These are phyloP conservation scores for Guillardia theta DNA, from an alignment of 78 protist species.

Conservation along the genomic window DNA sequence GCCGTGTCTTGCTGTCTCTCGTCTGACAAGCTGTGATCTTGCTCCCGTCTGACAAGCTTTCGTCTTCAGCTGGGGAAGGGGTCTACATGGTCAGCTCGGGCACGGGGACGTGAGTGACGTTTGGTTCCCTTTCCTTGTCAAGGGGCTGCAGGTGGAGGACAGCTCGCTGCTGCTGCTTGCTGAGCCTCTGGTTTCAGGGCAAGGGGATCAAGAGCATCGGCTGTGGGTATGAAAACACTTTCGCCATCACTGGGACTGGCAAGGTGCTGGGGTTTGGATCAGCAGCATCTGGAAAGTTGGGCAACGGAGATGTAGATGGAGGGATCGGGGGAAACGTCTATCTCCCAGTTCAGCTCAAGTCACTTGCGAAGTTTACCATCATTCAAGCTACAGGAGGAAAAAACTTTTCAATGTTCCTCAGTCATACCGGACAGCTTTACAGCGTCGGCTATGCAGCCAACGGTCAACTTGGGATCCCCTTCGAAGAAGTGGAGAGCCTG, in stretches of 20 bases:
- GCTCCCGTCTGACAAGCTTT: background rate
- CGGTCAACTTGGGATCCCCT: background rate
- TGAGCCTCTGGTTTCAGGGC: background rate
- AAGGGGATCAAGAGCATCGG: background rate
- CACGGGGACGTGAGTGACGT: background rate
- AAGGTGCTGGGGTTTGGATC: background rate
- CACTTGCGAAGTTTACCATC: background rate
- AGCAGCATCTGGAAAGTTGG: background rate
- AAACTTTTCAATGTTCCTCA: background rate
- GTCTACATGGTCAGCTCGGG: background rate
- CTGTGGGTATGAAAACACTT: background rate
- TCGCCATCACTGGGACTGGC: conserved; percentile 3
- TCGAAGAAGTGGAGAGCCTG: background rate
- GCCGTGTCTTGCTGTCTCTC: background rate
- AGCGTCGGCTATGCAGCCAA: background rate
- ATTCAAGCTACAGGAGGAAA: background rate
- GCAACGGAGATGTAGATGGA: background rate
- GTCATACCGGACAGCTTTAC: background rate
- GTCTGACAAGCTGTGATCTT: background rate
- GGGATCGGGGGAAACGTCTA: background rate
- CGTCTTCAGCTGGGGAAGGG: background rate
- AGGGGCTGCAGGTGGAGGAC: background rate
- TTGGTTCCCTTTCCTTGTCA: background rate
- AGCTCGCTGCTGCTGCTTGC: background rate
- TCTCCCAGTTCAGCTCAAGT: background rate